phyloP scores from a whole-genome alignment of 78 protist species.

The Dictyostelium intermedium region DNA sequence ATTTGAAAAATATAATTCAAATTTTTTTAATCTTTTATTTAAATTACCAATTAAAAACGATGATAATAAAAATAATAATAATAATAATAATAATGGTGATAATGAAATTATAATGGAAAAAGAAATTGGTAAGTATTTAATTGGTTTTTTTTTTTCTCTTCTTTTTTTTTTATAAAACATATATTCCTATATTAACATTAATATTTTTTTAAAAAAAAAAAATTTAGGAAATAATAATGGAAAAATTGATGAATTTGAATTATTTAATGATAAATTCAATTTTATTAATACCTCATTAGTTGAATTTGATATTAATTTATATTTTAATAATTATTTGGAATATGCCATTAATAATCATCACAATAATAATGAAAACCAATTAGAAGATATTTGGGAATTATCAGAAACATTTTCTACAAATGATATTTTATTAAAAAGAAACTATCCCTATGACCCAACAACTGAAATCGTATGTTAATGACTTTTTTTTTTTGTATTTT shows the following conservation, averaged over 20 bases:
- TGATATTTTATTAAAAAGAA: constrained; percentile 1
- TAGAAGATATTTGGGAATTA: not conserved
- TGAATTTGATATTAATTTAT: constrained; percentile 1
- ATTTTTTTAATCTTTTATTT: constrained; percentile 15
- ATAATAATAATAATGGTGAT: not conserved
- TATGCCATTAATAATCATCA: not conserved
- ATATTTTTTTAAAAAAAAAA: not conserved
- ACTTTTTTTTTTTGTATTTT: not conserved
- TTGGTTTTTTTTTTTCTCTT: too few relatives aligned
- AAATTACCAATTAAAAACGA: not conserved
- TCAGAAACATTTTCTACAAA: constrained; percentile 12
- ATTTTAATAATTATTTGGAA: constrained; percentile 38
- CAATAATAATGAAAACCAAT: not conserved
- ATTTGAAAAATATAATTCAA: not conserved
- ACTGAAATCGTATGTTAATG: not conserved
- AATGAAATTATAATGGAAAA: not conserved
- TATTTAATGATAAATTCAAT: not conserved
- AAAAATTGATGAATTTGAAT: not conserved
- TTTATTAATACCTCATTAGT: not conserved
- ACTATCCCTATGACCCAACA: not conserved
- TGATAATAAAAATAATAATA: too few relatives aligned
- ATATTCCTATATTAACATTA: too few relatives aligned
- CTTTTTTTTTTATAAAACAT: too few relatives aligned
- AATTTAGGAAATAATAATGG: not conserved
- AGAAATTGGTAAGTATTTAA: not conserved